These are phyloP conservation scores for Eucalyptus fibrosa DNA, from an alignment of 345 rosid species.

Conservation along the genomic window DNA sequence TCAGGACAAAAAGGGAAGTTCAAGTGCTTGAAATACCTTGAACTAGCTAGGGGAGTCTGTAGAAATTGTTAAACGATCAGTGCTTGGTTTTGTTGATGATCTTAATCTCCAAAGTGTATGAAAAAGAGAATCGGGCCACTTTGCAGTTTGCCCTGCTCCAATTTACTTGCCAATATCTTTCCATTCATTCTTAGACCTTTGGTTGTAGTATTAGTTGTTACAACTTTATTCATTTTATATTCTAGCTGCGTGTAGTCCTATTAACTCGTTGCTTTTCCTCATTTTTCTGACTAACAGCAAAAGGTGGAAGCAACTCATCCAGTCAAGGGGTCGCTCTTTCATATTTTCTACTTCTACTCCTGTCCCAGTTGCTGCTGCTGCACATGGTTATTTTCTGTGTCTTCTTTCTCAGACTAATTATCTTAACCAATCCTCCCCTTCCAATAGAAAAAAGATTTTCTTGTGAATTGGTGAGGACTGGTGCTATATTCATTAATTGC, in stretches of 20 bases:
- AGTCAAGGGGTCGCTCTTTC: constrained; percentile 83
- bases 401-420: no score
- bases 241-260: no score
- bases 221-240: neutral
- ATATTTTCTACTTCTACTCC: constrained; percentile 84
- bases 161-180: neutral
- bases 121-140: neutral
- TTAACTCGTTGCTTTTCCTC: neutral
- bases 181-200: neutral
- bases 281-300: constrained; percentile 31
- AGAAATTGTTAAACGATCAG: neutral
- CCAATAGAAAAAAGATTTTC: neutral
- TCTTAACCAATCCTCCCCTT: no score
- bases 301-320: constrained; percentile 86
- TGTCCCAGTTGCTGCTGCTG: constrained; percentile 80
- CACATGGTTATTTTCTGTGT: constrained; percentile 36
- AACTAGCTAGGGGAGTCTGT: neutral
- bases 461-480: neutral
- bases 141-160: neutral
- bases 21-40: neutral
- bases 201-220: neutral
- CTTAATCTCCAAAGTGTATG: neutral
- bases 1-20: neutral
- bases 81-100: neutral
- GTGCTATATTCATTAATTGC: neutral